These are phyloP conservation scores for Wickerhamomyces strasburgensis DNA, from an alignment of 805 yeast genomes.

Conservation along the genomic window DNA sequence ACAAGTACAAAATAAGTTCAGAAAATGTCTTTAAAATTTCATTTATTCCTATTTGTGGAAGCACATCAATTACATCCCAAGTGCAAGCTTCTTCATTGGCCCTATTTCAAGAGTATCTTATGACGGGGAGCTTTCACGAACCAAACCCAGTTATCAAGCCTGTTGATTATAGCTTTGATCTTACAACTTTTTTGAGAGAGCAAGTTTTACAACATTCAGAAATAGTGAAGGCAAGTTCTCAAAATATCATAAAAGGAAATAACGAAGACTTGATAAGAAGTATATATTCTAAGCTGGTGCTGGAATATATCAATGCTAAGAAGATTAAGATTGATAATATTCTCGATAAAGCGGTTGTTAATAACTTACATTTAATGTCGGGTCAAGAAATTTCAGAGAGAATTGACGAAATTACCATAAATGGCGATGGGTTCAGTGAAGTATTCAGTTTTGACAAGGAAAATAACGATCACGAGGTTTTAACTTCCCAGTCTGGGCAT, in stretches of 20 bases:
- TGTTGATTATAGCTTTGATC: conserved; percentile 3
- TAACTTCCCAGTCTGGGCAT: conserved; percentile 14
- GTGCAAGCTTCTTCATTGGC: conserved; percentile 17
- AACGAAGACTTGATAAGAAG: conserved; percentile 14
- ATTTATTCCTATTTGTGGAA: conserved; percentile 13
- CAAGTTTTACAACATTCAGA: conserved; percentile 4
- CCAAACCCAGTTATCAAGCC: neutral
- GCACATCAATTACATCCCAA: conserved; percentile 2
- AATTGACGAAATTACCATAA: conserved; percentile 4
- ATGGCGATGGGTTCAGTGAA: conserved; percentile 15
- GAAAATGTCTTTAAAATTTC: conserved; percentile 15
- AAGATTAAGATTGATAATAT: conserved; percentile 5
- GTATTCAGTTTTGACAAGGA: conserved; percentile 12
- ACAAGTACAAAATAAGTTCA: conserved; percentile 23
- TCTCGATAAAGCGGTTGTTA: conserved; percentile 15
- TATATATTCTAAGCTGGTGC: conserved; percentile 12
- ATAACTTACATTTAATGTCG: conserved; percentile 5
- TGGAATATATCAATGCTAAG: conserved; percentile 11
- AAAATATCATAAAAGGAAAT: conserved; percentile 17
- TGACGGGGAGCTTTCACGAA: conserved; percentile 7
- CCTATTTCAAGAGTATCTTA: conserved; percentile 17
- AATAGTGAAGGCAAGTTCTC: conserved; percentile 5
- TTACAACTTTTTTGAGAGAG: conserved; percentile 11
- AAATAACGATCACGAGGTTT: conserved; percentile 5
- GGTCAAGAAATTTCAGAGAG: neutral